Conservation (phyloP, 1,139 yeast species). For the Saccharomyces hybrid region DNA sequence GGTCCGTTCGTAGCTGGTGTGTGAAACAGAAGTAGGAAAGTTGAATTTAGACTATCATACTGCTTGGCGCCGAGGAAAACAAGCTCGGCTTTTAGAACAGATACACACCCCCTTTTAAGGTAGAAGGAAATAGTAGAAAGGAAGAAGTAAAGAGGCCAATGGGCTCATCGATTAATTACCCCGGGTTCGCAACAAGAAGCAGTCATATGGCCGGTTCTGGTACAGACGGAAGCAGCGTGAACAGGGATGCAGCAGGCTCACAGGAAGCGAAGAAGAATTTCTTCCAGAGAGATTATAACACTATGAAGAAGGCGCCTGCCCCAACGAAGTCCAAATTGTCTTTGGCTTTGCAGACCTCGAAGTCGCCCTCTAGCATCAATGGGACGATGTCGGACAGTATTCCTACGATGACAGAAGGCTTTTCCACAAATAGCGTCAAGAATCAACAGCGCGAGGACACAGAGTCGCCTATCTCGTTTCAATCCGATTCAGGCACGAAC, state of each 20-base stretch:
- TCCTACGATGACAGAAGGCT: background rate
- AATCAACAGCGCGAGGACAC: background rate
- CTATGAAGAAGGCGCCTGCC: constrained; percentile 1
- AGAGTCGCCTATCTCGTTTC: background rate
- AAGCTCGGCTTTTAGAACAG: background rate
- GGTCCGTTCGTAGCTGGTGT: background rate
- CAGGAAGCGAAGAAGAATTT: background rate
- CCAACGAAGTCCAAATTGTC: constrained; percentile 23
- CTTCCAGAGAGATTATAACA: background rate
- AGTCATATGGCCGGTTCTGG: constrained; percentile 3
- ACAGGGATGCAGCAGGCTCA: background rate
- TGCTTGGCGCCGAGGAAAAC: background rate
- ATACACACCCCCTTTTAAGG: background rate
- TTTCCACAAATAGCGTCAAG: background rate
- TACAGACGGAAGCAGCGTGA: background rate
- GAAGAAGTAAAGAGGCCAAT: constrained; percentile 4
- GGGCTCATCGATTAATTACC: constrained; percentile 22
- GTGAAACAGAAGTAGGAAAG: background rate
- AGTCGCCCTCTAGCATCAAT: background rate
- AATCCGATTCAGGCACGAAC: background rate
- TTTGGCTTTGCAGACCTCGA: constrained; percentile 18
- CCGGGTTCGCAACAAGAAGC: constrained; percentile 15
- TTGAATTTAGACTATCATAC: background rate
- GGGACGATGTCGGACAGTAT: background rate
- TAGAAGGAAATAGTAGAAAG: background rate